Conservation (phyloP, 129 eudicot species). For the Saussurea involucrata region DNA sequence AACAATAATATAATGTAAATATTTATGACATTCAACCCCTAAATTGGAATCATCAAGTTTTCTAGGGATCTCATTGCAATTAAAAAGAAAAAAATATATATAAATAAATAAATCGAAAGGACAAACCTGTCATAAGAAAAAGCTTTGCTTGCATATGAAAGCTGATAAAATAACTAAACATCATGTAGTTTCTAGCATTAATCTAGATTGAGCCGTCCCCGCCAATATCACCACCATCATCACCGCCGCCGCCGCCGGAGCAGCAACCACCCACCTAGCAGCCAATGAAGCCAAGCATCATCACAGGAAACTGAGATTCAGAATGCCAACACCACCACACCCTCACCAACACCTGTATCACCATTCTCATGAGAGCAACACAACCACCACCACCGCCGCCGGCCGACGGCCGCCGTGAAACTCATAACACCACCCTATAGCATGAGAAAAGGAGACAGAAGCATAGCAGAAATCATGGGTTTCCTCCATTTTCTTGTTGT, state of each 20-base stretch:
- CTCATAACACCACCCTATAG: not conserved
- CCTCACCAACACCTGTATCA: not conserved
- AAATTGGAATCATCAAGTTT: not conserved
- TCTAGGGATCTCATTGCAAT: slow-evolving; percentile 12
- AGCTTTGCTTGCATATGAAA: slow-evolving; percentile 29
- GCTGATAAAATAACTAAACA: slow-evolving; percentile 26
- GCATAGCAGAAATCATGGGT: not conserved
- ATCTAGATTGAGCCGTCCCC: slow-evolving; percentile 39
- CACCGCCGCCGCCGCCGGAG: not conserved
- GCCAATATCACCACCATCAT: slow-evolving; percentile 36
- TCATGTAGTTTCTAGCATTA: slow-evolving; percentile 28
- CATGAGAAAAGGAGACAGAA: not conserved
- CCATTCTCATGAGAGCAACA: not conserved
- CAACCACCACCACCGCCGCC: not conserved
- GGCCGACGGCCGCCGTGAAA: slow-evolving; percentile 10
- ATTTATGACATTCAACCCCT: not conserved
- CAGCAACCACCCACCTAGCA: slow-evolving; percentile 4
- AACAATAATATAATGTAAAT: not conserved
- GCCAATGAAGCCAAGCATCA: not conserved
- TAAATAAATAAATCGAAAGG: slow-evolving; percentile 9
- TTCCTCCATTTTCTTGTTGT: slow-evolving; percentile 8
- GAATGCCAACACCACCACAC: not conserved
- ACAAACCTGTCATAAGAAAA: slow-evolving; percentile 31
- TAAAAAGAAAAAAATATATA: not conserved
- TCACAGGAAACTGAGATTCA: not conserved